Conservation (phyloP, 768 basidiomycete genomes). For the Omphalotus guepiniiformis region DNA sequence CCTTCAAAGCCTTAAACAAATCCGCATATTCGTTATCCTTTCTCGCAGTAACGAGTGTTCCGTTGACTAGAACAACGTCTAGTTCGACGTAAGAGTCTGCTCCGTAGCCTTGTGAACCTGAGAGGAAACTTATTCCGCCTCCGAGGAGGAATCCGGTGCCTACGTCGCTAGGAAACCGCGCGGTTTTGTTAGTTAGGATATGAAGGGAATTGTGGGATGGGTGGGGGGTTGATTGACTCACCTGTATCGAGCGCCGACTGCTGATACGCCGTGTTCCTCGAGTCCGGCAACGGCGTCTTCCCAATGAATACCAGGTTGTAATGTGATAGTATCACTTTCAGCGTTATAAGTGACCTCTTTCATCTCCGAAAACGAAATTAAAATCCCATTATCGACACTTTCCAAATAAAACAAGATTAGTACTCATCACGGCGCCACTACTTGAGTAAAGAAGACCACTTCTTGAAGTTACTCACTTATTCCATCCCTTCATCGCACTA, state of each 20-base stretch:
- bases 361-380: conserved; percentile 36
- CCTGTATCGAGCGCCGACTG: conserved; percentile 35
- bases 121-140: conserved; percentile 37
- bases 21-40: conserved; percentile 36
- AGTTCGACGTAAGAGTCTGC: conserved; percentile 32
- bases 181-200: too few relatives aligned
- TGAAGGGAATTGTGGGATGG: background rate
- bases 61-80: conserved; percentile 40
- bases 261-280: conserved; percentile 38
- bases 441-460: conserved; percentile 3
- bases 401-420: background rate
- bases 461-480: conserved; percentile 28
- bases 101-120: conserved; percentile 36
- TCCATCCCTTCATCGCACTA: conserved; percentile 39
- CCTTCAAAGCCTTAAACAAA: conserved; percentile 41
- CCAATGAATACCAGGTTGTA: conserved; percentile 43
- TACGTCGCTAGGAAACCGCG: conserved; percentile 27
- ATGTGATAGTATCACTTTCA: conserved; percentile 29
- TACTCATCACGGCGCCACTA: conserved; percentile 5
- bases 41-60: conserved; percentile 36
- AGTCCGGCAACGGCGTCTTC: conserved; percentile 31
- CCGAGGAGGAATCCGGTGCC: conserved; percentile 42
- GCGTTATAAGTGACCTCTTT: conserved; percentile 33
- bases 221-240: conserved; percentile 13
- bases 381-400: conserved; percentile 34